Conservation (phyloP, 2,329 filamentous ascomycete species). For the Alternaria dauci region DNA sequence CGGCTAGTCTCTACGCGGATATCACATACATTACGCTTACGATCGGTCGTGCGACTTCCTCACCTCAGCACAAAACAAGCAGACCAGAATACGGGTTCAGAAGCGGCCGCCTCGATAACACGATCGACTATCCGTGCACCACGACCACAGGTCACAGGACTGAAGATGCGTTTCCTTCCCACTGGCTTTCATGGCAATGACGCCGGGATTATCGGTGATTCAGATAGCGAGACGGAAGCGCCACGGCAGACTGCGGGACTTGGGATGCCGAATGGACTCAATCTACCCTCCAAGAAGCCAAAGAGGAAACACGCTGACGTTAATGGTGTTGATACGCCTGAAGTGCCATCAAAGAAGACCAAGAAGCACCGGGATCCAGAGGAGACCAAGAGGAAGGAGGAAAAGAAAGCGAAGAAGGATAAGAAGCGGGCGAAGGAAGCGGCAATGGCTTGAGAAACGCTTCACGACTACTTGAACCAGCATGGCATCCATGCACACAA, state of each 20-base stretch:
- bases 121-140: conserved; percentile 61
- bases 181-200: conserved; percentile 64
- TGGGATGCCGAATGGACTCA: conserved; percentile 34
- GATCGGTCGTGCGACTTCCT: conserved; percentile 67
- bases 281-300: conserved; percentile 38
- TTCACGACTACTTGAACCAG: not conserved
- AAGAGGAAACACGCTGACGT: conserved; percentile 53
- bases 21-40: conserved; percentile 70
- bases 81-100: conserved; percentile 51
- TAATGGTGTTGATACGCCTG: conserved; percentile 36
- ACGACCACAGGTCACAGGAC: conserved; percentile 71
- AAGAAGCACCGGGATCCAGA: conserved; percentile 49
- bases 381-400: conserved; percentile 48
- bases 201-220: conserved; percentile 54
- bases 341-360: conserved; percentile 50
- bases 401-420: conserved; percentile 51
- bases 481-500: not conserved
- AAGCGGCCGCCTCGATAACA: conserved; percentile 53
- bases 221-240: conserved; percentile 56
- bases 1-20: conserved; percentile 49
- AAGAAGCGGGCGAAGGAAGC: conserved; percentile 46
- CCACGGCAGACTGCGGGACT: conserved; percentile 30
- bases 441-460: conserved; percentile 23
- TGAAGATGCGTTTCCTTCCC: conserved; percentile 73
- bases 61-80: conserved; percentile 53